A percentile compares a stretch with the other conserved stretches of the same genome.
These are phyloP conservation scores for Saccharomyces hybrid DNA, from an alignment of 1,139 yeast genomes.

Conservation along the genomic window DNA sequence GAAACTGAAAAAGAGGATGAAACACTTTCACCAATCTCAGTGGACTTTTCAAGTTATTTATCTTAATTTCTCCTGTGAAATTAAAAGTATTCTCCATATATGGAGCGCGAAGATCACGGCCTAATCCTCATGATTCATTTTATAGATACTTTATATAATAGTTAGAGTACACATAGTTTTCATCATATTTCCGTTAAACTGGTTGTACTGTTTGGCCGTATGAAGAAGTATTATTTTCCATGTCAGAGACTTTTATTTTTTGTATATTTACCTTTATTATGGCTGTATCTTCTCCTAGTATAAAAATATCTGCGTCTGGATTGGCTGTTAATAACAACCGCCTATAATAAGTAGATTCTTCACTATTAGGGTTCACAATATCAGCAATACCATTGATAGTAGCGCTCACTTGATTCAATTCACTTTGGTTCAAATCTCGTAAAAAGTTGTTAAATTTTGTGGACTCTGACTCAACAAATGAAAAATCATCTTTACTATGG, in stretches of 20 bases:
- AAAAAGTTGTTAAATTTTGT: constrained; percentile 49
- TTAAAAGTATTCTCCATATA: neutral
- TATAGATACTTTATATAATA: constrained; percentile 40
- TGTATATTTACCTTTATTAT: constrained; percentile 55
- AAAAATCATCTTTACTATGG: constrained; percentile 8
- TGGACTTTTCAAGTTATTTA: constrained; percentile 27
- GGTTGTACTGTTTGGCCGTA: constrained; percentile 14
- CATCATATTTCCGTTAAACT: neutral
- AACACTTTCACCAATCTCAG: constrained; percentile 28
- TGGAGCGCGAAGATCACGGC: neutral
- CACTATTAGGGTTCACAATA: constrained; percentile 37
- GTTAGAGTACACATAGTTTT: neutral
- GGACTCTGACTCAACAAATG: constrained; percentile 11
- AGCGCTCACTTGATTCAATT: constrained; percentile 67
- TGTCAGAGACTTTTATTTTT: constrained; percentile 73
- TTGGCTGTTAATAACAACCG: constrained; percentile 49
- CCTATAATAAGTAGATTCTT: constrained; percentile 48
- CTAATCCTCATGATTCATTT: constrained; percentile 27
- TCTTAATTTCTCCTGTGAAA: constrained; percentile 5
- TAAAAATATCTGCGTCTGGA: constrained; percentile 63
- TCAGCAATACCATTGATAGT: constrained; percentile 66
- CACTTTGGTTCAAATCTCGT: constrained; percentile 65
- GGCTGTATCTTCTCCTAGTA: constrained; percentile 53
- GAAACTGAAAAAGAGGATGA: constrained; percentile 15
- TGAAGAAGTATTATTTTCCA: constrained; percentile 51